Evolutionary conservation across 1,139 yeast genomes (phyloP).

Genomic region (Kodamaea derodonti): DNA sequence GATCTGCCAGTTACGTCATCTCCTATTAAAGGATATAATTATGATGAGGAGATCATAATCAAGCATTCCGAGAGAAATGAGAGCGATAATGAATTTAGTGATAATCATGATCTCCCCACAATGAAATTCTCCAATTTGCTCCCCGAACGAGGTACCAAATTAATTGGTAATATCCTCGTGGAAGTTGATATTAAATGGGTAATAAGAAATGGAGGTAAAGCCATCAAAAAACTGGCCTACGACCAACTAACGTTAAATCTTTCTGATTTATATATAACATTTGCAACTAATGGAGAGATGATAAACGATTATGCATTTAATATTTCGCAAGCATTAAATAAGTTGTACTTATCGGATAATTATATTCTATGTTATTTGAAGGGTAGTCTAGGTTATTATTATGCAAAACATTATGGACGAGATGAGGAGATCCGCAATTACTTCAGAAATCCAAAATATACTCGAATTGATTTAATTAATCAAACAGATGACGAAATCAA

Average conservation of each 20-base stretch:
- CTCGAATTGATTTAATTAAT: neutral
- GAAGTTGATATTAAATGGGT: slow-evolving; percentile 1
- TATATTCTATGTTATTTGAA: slow-evolving; percentile 9
- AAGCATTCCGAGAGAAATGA: no score
- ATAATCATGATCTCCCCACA: no score
- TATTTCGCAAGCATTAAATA: slow-evolving; percentile 4
- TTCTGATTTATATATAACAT: slow-evolving; percentile 4
- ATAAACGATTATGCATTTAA: slow-evolving; percentile 6
- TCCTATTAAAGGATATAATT: no score
- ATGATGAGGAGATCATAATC: no score
- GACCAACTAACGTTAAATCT: slow-evolving; percentile 1
- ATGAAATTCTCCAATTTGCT: neutral
- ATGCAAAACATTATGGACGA: slow-evolving; percentile 9
- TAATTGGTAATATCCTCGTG: slow-evolving; percentile 1
- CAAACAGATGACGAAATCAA: neutral
- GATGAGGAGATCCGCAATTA: slow-evolving; percentile 7
- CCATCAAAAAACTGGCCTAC: neutral
- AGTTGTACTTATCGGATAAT: slow-evolving; percentile 10
- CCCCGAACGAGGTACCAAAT: neutral
- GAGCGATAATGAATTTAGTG: no score
- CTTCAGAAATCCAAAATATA: neutral
- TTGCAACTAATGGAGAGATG: slow-evolving; percentile 6
- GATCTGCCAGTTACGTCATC: no score
- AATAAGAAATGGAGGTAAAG: neutral
- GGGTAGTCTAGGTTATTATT: slow-evolving; percentile 7